Evolutionary conservation across 768 basidiomycete genomes (phyloP), one percentile per base, ranked within the genome.

Genomic region (Nidularia sp.): DNA sequence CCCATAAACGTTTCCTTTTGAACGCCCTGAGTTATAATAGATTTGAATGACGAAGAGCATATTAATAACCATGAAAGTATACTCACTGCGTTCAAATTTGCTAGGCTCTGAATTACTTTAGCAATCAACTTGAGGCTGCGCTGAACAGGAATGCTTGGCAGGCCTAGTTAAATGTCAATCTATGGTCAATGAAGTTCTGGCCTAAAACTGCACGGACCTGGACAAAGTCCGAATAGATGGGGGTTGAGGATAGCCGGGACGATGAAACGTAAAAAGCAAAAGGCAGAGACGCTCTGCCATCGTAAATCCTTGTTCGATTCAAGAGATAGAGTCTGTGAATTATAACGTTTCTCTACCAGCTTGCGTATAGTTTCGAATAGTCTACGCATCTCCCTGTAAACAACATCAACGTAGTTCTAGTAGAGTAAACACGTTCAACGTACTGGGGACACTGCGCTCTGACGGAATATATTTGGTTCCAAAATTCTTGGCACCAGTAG

Each of bases 181-280:
- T 47, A 31, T n/a, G 6, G 29, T 34, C 18, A 12, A 44, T 29
- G 31, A 5, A 9, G 10, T 49, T 8, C 12, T 10, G 13, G 34
- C 8, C 41, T n/a, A n/a, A 43, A 33, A 42, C n/a, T 3, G 12
- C 1, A 62, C 71, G 33, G 64, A 89, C 90, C 90, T 64, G 83
- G 81, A 57, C 75, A 84, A 48, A 95, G 72, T 25, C 88, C 85
- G 62, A 90, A 94, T 4, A 92, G 69, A 66, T 93, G 88, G 1
- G 93, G 93, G 63, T 90, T 82, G n/a, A 94, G 76, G 52, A 95
- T 88, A 22, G 89, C 93, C 34, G 93, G 93, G 25, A 91, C 89
- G 54, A 95, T 86, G 66, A 94, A 93, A 41, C 93, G 81, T 42
- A 95, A 77, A 68, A 94, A 95, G 63, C 88, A 84, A 63, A 95